Evolutionary conservation across 1,284 basidiomycete species (phyloP), one percentile per base, ranked within the genome.

Genomic region (Paramarasmius palmivorus): DNA sequence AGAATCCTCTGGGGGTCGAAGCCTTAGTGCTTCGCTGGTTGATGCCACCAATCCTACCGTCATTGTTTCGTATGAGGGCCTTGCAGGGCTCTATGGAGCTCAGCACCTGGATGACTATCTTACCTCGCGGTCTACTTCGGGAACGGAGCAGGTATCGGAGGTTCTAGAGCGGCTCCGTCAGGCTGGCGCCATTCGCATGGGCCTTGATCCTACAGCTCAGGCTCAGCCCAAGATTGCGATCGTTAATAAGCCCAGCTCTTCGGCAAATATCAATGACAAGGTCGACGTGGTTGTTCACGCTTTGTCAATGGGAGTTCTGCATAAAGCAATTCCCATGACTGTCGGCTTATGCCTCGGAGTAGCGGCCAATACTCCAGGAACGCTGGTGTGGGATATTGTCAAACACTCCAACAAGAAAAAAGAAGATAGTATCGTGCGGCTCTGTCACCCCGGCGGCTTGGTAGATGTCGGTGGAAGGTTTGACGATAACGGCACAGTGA

Each of bases 31-130:
- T 0, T 86, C 84, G 4, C 73, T 86, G 8, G 76, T 90, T 10
- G 88, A 91, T 61, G 87, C 86, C 1, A 86, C 87, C 4, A 90
- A 90, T 63, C 88, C 88, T 0, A 86, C 83, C 4, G 79, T 90
- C 4, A 84, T 90, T 66, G 73, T 89, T 23, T 66, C 72, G 2
- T 56, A 69, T 1, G 77, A 81, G 40, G 66, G 69, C 10, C 56
- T 77, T 34, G 63, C 65, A 29, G 68, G 66, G 15, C 74, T 71
- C 55, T 46, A 72, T 25, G 42, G 60, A 10, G 25, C 34, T 4
- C 39, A 51, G n/a, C 23, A 26, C 2, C 39, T 49, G 15, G 46
- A 53, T 23, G 37, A 49, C 32, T 47, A 39, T 23, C 29, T 32
- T 12, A 12, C 25, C 37, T 15, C 41, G 34, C 6, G 44, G 47